These are phyloP conservation scores for Ceratobasidium papillatum DNA, from an alignment of 1,284 basidiomycete genomes.

Conservation along the genomic window DNA sequence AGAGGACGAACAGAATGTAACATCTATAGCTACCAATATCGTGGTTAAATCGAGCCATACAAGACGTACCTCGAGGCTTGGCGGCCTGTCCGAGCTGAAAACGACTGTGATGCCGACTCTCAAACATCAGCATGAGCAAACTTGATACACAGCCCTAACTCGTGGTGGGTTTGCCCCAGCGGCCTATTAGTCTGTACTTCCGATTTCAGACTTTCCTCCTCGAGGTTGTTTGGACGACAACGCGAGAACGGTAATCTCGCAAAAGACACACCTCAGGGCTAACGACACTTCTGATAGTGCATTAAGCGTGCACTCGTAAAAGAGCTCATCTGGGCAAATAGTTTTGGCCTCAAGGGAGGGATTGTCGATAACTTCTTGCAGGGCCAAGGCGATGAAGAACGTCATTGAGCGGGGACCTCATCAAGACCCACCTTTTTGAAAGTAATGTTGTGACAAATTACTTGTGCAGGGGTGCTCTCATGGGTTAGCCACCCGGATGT, in stretches of 20 bases:
- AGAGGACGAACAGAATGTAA: background rate
- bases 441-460: background rate
- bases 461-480: background rate
- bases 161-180: background rate
- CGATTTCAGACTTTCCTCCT: background rate
- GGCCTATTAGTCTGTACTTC: background rate
- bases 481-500: background rate
- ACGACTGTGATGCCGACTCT: background rate
- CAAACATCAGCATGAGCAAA: background rate
- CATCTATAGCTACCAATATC: conserved; percentile 3
- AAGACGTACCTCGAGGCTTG: background rate
- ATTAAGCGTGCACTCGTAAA: conserved; percentile 1
- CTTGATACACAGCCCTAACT: background rate
- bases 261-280: background rate
- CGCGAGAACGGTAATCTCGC: conserved; percentile 4
- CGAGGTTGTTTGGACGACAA: background rate
- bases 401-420: background rate
- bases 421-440: background rate
- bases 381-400: background rate
- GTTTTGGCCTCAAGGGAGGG: background rate
- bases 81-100: background rate
- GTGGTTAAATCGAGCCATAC: background rate
- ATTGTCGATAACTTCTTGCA: conserved; percentile 11
- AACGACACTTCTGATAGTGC: conserved; percentile 1
- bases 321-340: background rate